These are phyloP conservation scores for Geotrichum reessii DNA, from an alignment of 1,139 yeast species.

Conservation along the genomic window DNA sequence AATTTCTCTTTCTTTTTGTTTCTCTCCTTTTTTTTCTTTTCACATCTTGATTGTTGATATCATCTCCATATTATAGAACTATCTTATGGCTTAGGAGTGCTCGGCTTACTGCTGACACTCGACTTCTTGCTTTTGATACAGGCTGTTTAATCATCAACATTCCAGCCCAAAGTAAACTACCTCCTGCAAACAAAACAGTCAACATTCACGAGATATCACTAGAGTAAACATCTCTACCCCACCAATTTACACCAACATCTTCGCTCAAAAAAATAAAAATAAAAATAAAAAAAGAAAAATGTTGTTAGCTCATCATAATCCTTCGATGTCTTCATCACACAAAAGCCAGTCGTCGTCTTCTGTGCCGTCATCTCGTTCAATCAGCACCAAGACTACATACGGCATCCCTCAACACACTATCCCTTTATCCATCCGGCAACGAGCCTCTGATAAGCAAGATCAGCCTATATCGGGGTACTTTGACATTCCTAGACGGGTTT, in stretches of 20 bases:
- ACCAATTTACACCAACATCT: not conserved
- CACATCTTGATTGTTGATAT: not conserved
- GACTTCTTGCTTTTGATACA: not conserved
- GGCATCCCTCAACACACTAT: not conserved
- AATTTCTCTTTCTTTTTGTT: not conserved
- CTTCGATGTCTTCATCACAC: not conserved
- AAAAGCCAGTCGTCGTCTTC: not conserved
- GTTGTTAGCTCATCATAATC: not conserved
- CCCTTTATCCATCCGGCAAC: not conserved
- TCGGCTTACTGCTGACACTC: not conserved
- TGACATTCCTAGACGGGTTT: conserved; percentile 7
- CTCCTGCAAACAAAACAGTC: not conserved
- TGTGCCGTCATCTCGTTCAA: not conserved
- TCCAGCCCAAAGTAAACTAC: not conserved
- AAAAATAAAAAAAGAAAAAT: too few relatives aligned
- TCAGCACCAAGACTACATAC: conserved; percentile 1
- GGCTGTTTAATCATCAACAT: not conserved
- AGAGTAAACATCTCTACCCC: not conserved
- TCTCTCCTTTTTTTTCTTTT: not conserved
- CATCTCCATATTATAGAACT: not conserved
- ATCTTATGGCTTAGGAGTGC: not conserved
- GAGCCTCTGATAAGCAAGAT: not conserved
- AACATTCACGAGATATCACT: not conserved
- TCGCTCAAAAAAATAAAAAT: too few relatives aligned
- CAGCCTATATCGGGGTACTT: conserved; percentile 7